Evolutionary conservation across 768 basidiomycete species (phyloP), one percentile per base, ranked within the genome.

Genomic region (Trametes cinnabarina): DNA sequence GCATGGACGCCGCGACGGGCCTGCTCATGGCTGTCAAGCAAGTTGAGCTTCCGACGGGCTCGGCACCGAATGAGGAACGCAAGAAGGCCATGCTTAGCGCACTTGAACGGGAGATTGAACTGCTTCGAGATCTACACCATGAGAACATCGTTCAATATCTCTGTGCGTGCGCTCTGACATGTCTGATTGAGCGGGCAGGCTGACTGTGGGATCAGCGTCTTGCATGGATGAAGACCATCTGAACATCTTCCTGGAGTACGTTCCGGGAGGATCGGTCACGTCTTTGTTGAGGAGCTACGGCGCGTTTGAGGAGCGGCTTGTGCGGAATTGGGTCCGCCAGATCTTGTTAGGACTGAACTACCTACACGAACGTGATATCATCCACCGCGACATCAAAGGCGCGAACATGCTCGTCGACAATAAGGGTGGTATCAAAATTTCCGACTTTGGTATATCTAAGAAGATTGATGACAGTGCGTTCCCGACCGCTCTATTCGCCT

Each of bases 331-430:
- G 71, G 91, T 95, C 47, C 82, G 91, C 22, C 95, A 97, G 71
- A 96, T 96, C 61, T 77, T 95, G 41, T 84, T 86, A 48, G 94
- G 94, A 11, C 80, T 98, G 52, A 83, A 87, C 67, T 98, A 97
- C 65, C 81, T 98, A 11, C 94, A 98, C 64, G 91, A 92, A 64
- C 84, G 90, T 12, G 93, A 91, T 63, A 97, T 98, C 71, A 94
- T 98, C 56, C 94, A 98, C 73, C 90, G 94, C 11, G 97, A 99
- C 68, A 99, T 99, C 78, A 99, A 99, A 69, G 97, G 97, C 20
- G 97, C 92, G 35, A 98, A 99, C 70, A 97, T 99, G 55, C 86
- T 99, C 56, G 94, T 97, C 3, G 95, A 98, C 70, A 98, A 98
- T 76, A 96, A 96, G 71, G 94, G 94, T 17, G 94, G 94, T 10